phyloP scores from a whole-genome alignment of 345 rosid species.

The Gossypium bickii region DNA sequence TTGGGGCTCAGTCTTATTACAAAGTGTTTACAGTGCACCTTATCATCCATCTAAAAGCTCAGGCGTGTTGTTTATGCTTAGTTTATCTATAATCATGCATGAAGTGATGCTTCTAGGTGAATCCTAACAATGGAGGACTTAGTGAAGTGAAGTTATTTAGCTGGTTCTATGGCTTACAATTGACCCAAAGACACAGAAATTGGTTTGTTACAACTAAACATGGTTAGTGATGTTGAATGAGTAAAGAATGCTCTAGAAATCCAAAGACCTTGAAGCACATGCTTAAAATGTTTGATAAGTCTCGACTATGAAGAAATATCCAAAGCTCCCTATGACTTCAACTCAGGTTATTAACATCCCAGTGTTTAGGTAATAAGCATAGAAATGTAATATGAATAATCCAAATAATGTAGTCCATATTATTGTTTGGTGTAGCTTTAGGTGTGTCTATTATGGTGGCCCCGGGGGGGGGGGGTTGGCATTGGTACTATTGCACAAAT shows the following conservation, averaged over 20 bases:
- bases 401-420: neutral
- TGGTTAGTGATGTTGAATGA: neutral
- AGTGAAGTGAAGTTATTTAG: neutral
- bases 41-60: neutral
- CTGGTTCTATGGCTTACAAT: neutral
- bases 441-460: neutral
- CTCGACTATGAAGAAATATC: neutral
- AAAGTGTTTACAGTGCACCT: neutral
- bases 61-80: neutral
- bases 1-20: neutral
- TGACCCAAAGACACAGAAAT: neutral
- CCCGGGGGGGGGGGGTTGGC: neutral
- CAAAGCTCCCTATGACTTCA: neutral
- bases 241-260: neutral
- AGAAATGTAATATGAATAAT: neutral
- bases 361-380: neutral
- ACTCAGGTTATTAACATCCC: neutral
- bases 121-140: neutral
- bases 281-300: neutral
- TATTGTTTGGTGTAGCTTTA: neutral
- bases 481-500: neutral
- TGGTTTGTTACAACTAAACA: neutral
- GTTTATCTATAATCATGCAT: neutral
- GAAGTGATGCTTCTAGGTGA: neutral
- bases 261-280: neutral